These are phyloP conservation scores for Solanum hybrid DNA, from an alignment of 305 asterid genomes.

Conservation along the genomic window DNA sequence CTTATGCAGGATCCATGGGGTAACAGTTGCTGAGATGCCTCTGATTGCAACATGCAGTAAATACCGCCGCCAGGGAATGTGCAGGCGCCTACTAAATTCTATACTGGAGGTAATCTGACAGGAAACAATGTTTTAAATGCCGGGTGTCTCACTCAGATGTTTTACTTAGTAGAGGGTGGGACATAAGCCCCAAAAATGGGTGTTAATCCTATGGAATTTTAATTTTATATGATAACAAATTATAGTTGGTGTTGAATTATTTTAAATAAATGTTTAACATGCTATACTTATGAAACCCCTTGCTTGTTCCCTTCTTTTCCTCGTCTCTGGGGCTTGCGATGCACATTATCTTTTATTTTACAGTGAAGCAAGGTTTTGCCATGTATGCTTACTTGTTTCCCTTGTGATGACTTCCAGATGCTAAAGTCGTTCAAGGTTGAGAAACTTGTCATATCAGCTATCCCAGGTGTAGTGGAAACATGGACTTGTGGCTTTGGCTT, in stretches of 20 bases:
- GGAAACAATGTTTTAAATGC: not conserved
- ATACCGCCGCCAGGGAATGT: slow-evolving; percentile 91
- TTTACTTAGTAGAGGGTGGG: not conserved
- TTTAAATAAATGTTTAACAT: not conserved
- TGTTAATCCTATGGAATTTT: not conserved
- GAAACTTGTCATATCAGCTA: slow-evolving; percentile 78
- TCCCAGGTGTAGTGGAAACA: slow-evolving; percentile 71
- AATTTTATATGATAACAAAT: not conserved
- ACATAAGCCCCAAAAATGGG: not conserved
- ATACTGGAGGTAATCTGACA: slow-evolving; percentile 57
- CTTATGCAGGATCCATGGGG: slow-evolving; percentile 75
- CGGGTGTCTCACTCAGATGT: not conserved
- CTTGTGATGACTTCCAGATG: slow-evolving; percentile 42
- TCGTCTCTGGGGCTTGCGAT: not conserved
- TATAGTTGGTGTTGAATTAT: not conserved
- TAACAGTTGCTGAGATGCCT: slow-evolving; percentile 88
- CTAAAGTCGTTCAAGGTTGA: slow-evolving; percentile 65
- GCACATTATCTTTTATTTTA: not conserved
- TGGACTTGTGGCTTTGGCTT: slow-evolving; percentile 91
- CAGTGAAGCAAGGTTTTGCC: not conserved
- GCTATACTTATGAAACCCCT: not conserved
- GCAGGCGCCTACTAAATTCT: slow-evolving; percentile 68
- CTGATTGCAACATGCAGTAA: slow-evolving; percentile 88
- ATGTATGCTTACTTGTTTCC: slow-evolving; percentile 4
- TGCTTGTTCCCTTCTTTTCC: not conserved